Evolutionary conservation across 805 yeast species (phyloP), one percentile per base, ranked within the genome.

Genomic region (Teunomyces barrocoloradensis): DNA sequence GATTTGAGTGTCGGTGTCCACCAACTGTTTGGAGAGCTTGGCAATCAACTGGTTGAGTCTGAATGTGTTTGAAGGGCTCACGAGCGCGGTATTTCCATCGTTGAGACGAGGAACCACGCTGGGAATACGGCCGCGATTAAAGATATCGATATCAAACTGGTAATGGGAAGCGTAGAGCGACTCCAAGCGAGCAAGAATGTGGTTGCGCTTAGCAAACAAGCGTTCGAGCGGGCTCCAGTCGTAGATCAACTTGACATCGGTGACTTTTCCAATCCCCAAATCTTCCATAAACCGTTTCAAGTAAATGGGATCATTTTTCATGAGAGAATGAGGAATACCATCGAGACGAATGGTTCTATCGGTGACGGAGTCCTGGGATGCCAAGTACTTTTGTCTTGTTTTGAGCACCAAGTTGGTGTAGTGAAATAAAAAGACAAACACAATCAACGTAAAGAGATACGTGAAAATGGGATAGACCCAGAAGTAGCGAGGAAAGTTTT

Each of bases 401-500:
- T 71, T 71, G 42, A 81, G 71, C 29, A 81, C 77, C 45, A 64
- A 66, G 12, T 69, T 65, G 17, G 85, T 81, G 57, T 69, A 78
- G 42, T 66, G 66, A 53, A 73, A 74, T 20, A 80, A 53, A 51
- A 69, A 73, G 47, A 65, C 67, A 50, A 71, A 75, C 23, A 78
- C 78, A 7, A 80, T 64, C 2, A 64, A 61, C 2, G 83, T 75
- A 60, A 81, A 81, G 11, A 73, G 51, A 57, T 80, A 81, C 2
- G 85, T 80, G 71, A 80, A 81, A 1, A 78, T 53, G 1, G 83
- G 79, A 52, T 80, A 80, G 10, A 78, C 72, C 72, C 82, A 73
- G 28, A 80, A 62, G 57, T 72, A 80, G 54, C 47, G 60, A 21
- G 74, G 75, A 51, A 73, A 70, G 49, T 66, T 71, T 33, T 66